Percentiles rank a stretch among this genome's conserved stretches.
Conservation (phyloP, 1,284 basidiomycete genomes). For the Mycosarcoma maydis region DNA sequence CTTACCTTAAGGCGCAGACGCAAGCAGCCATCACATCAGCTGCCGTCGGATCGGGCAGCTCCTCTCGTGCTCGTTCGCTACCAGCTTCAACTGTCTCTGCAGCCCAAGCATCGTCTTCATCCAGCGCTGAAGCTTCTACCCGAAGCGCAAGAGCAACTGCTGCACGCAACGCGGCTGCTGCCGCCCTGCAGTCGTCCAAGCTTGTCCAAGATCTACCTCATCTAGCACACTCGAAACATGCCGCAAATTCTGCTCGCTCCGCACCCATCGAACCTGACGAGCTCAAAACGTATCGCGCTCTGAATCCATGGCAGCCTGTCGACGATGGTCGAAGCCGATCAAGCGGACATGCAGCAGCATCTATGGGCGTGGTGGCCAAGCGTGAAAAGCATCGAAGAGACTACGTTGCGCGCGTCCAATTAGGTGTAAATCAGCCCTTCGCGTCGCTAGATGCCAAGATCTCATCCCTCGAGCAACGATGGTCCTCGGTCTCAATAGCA, state of each 20-base stretch:
- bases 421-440: constrained; percentile 16
- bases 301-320: constrained; percentile 37
- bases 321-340: constrained; percentile 13
- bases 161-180: constrained; percentile 31
- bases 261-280: constrained; percentile 41
- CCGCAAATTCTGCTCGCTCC: constrained; percentile 7
- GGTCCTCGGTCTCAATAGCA: constrained; percentile 72
- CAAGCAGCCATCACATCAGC: constrained; percentile 39
- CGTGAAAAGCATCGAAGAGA: constrained; percentile 78
- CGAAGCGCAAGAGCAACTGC: constrained; percentile 25
- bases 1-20: constrained; percentile 39
- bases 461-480: constrained; percentile 79
- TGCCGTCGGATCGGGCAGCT: constrained; percentile 25
- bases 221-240: constrained; percentile 15
- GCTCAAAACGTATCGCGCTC: constrained; percentile 42
- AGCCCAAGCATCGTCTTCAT: background rate
- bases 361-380: constrained; percentile 55
- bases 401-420: constrained; percentile 50
- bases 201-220: constrained; percentile 54
- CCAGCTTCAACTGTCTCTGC: constrained; percentile 4
- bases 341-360: background rate
- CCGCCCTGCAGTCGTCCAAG: constrained; percentile 40
- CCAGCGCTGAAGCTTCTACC: constrained; percentile 1
- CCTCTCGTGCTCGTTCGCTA: constrained; percentile 11
- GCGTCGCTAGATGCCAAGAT: constrained; percentile 69